Base-by-base conservation (phyloP, 2,329 filamentous ascomycete genomes). In the Zalaria obscura region DNA sequence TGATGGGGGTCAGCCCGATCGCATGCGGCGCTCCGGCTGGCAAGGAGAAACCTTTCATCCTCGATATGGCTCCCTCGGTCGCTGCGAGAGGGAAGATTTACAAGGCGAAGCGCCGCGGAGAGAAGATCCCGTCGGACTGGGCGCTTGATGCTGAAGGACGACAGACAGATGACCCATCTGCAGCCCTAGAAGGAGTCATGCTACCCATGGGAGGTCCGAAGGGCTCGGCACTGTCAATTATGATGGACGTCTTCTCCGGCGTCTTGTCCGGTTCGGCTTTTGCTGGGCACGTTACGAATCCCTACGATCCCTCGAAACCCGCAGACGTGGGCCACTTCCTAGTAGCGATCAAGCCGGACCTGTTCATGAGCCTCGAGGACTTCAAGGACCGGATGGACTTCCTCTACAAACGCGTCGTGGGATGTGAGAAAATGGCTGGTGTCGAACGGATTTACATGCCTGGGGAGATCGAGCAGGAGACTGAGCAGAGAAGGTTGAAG, bases 191-290 rank as follows among this genome's bases (percentile, higher is more conserved):
- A 29, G 83, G 83, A 1, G 81, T 88, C 3, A 89, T 91, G 84
- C 62, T 89, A 18, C 83, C 84, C 0, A 87, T 91, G 80, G 83
- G 83, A 2, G 84, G 85, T 0, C 83, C 84, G 0, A 91, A 91
- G 58, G 85, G 85, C 0, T 83, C 79, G 2, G 85, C 73, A 0
- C 58, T 91, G 34, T 67, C 81, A 0, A 75, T 91, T 42, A 89
- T 87, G 81, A 91, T 91, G 85, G 83, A 91, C 54, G 80, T 93
- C 2, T 89, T 91, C 55, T 87, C 82, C 0, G 84, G 83, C 0
- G 79, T 83, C 0, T 53, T 91, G 0, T 85, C 81, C 0, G 84
- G 83, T 0, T 80, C 78, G 28, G 83, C 83, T 0, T 91, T 85
- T 59, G 85, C 82, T 0, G 83, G 83, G 0, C 69, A 82, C 52